phyloP scores from a whole-genome alignment of 176 grass and related monocot species.

The Musa troglodytarum region DNA sequence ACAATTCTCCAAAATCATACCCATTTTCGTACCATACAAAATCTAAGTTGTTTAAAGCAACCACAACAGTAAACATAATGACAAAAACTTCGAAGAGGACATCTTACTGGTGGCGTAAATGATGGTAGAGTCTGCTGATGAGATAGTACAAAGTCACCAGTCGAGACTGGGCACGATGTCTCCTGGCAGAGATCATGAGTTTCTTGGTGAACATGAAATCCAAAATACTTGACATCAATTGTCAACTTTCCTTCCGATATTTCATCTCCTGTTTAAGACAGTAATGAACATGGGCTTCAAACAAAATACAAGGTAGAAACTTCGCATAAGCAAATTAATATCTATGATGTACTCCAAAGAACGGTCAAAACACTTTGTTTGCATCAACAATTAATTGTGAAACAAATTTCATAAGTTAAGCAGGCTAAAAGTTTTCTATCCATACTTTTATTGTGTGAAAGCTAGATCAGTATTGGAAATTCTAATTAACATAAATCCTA shows the following conservation, averaged over 20 bases:
- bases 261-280: slow-evolving; percentile 32
- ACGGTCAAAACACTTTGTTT: not conserved
- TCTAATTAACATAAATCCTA: too few species aligned
- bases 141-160: slow-evolving; percentile 30
- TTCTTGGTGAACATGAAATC: slow-evolving; percentile 47
- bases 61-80: not conserved
- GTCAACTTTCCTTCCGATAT: slow-evolving; percentile 44
- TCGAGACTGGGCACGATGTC: slow-evolving; percentile 58
- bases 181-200: slow-evolving; percentile 62
- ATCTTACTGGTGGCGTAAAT: slow-evolving; percentile 43
- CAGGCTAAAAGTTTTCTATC: not conserved
- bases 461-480: too few species aligned
- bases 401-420: not conserved
- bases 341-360: not conserved
- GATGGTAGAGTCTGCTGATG: slow-evolving; percentile 44
- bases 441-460: too few species aligned
- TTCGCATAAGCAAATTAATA: not conserved
- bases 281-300: not conserved
- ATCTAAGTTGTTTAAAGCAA: slow-evolving; percentile 13
- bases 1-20: not conserved
- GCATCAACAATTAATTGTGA: not conserved
- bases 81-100: not conserved
- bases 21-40: not conserved
- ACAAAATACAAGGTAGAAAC: not conserved
- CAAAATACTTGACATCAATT: slow-evolving; percentile 67